Evolutionary conservation across 371 early-diverging fungal genomes (phyloP), one percentile per base, ranked within the genome.

Genomic region (Mucor indicus): DNA sequence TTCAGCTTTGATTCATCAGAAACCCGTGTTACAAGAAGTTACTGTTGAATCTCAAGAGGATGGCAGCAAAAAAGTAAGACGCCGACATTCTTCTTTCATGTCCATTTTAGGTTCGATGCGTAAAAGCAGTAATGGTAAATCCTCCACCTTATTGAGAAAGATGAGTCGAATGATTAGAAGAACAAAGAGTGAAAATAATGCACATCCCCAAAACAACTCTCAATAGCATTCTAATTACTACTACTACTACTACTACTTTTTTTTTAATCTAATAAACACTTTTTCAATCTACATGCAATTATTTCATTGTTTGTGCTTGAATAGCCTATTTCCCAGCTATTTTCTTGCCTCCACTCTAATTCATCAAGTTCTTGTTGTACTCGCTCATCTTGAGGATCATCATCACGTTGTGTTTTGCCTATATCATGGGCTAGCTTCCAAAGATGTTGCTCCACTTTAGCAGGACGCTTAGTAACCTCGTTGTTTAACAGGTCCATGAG

Each of bases 101-200:
- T 8, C 46, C 4, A 44, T 55, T 31, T 25, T 55, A 13, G 56
- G 37, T 10, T 24, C 44, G 8, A 38, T 49, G 33, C 35, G 50
- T 8, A 20, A 29, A 8, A 35, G 22, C 11, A 16, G 19, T 4
- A 48, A 33, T 7, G 27, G 30, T 12, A 20, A 44, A 24, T 8
- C 38, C 12, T 22, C 32, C 17, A 8, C 41, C 4, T n/a, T 55
- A 8, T 36, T 50, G 19, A 50, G 47, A 56, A 56, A 35, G 12
- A 40, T 49, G 31, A 56, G 45, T 29, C 30, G 40, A 4, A 45
- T 56, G 20, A 38, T 55, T 22, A 36, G 38, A 38, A 49, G 55
- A 29, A 31, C 55, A 25, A 55, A 55, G 21, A 55, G 55, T 20
- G 42, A 54, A 36, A 30, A 24, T 23, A 24, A 33, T 24, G 20